Percentiles rank a stretch among this genome's conserved stretches.
These are phyloP conservation scores for Eucalyptus rudis DNA, from an alignment of 345 rosid genomes.

Conservation along the genomic window DNA sequence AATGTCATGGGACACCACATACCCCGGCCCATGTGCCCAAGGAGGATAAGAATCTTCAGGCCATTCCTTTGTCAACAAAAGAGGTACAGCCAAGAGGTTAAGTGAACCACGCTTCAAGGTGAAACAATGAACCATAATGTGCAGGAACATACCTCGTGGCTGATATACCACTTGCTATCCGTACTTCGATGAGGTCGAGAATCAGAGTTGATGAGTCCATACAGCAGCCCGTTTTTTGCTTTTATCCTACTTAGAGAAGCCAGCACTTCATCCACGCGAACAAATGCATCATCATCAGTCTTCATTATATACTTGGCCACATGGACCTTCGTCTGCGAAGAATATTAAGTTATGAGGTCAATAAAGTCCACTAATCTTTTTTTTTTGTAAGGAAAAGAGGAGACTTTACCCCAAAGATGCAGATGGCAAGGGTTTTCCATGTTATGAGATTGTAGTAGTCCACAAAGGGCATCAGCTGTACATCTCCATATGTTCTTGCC, in stretches of 20 bases:
- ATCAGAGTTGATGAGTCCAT: constrained; percentile 80
- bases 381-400: background rate
- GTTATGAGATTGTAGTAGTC: constrained; percentile 95
- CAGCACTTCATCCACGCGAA: constrained; percentile 82
- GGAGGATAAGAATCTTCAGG: constrained; percentile 70
- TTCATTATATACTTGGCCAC: constrained; percentile 86
- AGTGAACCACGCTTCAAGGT: background rate
- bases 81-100: background rate
- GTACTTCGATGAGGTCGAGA: constrained; percentile 74
- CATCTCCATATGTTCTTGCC: constrained; percentile 70
- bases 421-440: constrained; percentile 95
- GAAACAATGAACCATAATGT: background rate
- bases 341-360: constrained; percentile 8
- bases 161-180: constrained; percentile 96
- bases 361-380: background rate
- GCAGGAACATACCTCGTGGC: constrained; percentile 44
- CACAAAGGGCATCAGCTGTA: constrained; percentile 96
- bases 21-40: constrained; percentile 97
- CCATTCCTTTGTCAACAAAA: constrained; percentile 53
- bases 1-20: constrained; percentile 70
- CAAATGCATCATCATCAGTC: constrained; percentile 98
- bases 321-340: constrained; percentile 56
- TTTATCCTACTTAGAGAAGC: constrained; percentile 50
- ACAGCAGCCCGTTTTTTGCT: constrained; percentile 54
- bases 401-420: constrained; percentile 82